Conservation (phyloP, 2,329 filamentous ascomycete species). For the Teratosphaeria viscida region DNA sequence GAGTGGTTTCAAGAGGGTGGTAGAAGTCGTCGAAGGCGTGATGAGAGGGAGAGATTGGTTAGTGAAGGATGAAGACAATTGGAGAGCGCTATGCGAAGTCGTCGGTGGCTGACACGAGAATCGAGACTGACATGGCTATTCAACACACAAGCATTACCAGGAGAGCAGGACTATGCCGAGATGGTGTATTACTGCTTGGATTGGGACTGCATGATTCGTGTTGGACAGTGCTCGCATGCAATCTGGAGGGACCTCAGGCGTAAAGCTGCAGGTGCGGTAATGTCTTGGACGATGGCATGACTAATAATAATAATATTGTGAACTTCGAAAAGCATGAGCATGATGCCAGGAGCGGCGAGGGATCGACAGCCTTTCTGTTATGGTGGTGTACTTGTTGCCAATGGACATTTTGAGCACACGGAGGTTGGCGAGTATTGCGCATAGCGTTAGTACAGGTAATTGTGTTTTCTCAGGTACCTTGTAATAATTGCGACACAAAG, state of each 20-base stretch:
- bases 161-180: background rate
- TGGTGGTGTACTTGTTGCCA: background rate
- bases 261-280: background rate
- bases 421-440: background rate
- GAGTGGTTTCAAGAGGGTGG: conserved; percentile 74
- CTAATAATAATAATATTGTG: background rate
- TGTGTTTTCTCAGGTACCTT: background rate
- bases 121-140: background rate
- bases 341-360: background rate
- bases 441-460: background rate
- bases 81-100: conserved; percentile 34
- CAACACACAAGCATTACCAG: background rate
- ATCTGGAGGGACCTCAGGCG: background rate
- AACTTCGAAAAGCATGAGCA: background rate
- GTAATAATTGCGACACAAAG: background rate
- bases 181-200: background rate
- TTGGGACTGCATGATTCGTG: background rate
- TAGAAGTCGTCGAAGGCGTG: conserved; percentile 63
- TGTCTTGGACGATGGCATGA: background rate
- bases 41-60: conserved; percentile 57
- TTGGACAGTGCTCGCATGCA: background rate
- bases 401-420: background rate
- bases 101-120: conserved; percentile 14
- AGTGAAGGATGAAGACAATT: conserved; percentile 46
- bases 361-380: background rate